These are phyloP conservation scores for Aethionema arabicum DNA, from an alignment of 345 rosid species.

Conservation along the genomic window DNA sequence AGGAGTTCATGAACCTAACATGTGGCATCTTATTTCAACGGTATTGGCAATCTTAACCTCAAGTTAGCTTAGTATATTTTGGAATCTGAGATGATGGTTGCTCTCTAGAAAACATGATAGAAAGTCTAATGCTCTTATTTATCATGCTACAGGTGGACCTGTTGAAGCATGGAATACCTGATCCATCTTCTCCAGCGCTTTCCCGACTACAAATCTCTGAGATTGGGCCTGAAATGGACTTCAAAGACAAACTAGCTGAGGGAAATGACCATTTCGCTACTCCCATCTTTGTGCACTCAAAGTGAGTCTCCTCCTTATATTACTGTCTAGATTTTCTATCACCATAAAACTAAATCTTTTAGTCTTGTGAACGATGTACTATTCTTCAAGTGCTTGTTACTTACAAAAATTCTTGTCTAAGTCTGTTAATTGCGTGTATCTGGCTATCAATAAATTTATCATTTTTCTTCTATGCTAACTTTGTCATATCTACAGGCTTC, in stretches of 20 bases:
- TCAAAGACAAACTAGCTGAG: constrained; percentile 46
- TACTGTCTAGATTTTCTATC: not conserved
- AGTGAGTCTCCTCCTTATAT: constrained; percentile 47
- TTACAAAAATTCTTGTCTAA: not conserved
- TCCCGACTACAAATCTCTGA: constrained; percentile 47
- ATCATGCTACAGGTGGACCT: constrained; percentile 60
- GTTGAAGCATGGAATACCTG: constrained; percentile 80
- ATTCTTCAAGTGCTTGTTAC: not conserved
- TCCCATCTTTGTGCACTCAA: constrained; percentile 76
- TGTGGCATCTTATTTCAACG: constrained; percentile 68
- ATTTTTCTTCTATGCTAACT: not conserved
- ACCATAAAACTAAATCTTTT: not conserved
- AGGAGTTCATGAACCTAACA: constrained; percentile 62
- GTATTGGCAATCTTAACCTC: constrained; percentile 39
- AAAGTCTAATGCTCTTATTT: not conserved
- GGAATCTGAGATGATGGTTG: not conserved
- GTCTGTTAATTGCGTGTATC: not conserved
- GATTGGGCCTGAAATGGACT: constrained; percentile 51
- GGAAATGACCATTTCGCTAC: constrained; percentile 67
- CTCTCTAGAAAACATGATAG: constrained; percentile 7
- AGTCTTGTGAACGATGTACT: constrained; percentile 9
- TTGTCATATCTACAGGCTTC: constrained; percentile 44
- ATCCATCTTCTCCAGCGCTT: constrained; percentile 59
- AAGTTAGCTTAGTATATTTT: not conserved
- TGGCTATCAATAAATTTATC: not conserved